These are phyloP conservation scores for Magnusiomyces ingens DNA, from an alignment of 1,139 yeast genomes.

Conservation along the genomic window DNA sequence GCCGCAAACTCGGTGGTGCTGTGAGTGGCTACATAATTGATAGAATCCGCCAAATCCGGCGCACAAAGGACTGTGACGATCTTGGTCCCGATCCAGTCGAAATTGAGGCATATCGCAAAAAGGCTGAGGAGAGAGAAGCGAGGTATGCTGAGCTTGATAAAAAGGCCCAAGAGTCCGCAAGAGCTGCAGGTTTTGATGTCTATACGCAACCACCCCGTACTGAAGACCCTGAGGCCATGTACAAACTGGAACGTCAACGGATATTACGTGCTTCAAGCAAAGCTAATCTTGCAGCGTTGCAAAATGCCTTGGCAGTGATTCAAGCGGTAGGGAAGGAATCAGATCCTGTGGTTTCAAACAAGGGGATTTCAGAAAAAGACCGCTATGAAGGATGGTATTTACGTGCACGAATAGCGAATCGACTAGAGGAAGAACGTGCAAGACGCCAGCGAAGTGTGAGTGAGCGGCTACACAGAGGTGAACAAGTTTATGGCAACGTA, in stretches of 20 bases:
- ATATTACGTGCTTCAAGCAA: too few species aligned
- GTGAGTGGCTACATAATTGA: slow-evolving; percentile 23
- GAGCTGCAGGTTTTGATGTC: too few species aligned
- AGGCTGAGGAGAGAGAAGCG: neutral
- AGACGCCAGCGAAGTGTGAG: neutral
- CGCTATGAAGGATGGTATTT: neutral
- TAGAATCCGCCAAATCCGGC: slow-evolving; percentile 24
- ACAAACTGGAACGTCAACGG: neutral
- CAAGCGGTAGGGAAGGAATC: neutral
- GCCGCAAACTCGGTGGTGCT: slow-evolving; percentile 9
- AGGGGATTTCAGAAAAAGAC: neutral
- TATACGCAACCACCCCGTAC: neutral
- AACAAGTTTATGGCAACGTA: neutral
- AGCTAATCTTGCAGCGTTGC: too few species aligned
- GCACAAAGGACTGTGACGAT: slow-evolving; percentile 18
- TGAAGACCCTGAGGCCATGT: neutral
- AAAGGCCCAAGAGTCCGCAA: too few species aligned
- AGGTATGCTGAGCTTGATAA: neutral
- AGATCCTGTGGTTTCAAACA: neutral
- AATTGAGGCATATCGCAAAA: neutral
- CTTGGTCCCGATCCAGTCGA: neutral
- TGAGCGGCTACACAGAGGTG: neutral
- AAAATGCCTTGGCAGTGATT: neutral
- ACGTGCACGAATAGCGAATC: neutral
- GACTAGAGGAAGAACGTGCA: neutral